Conservation (phyloP, 2,329 filamentous ascomycete genomes). For the Leptographium procerum region DNA sequence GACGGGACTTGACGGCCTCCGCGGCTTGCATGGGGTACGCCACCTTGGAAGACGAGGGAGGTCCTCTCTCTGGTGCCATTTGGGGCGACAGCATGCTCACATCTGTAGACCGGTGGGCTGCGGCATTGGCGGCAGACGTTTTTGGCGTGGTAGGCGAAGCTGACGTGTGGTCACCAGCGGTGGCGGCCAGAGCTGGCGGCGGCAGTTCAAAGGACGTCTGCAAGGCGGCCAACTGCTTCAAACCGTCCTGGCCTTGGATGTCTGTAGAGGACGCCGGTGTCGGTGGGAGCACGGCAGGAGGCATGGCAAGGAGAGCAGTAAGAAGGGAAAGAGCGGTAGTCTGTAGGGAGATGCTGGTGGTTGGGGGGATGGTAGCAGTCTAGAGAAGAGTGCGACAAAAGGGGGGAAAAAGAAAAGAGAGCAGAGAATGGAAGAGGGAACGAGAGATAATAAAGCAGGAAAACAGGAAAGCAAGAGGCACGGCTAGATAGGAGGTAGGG, state of each 20-base stretch:
- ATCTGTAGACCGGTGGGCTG: constrained; percentile 14
- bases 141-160: neutral
- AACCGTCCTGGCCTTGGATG: constrained; percentile 60
- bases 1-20: constrained; percentile 39
- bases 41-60: neutral
- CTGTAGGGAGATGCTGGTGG: neutral
- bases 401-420: neutral
- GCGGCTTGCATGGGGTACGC: constrained; percentile 17
- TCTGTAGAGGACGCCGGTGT: constrained; percentile 74
- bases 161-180: constrained; percentile 20
- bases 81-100: constrained; percentile 22
- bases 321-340: neutral
- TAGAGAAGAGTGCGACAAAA: neutral
- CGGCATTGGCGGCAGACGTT: neutral
- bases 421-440: neutral
- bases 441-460: neutral
- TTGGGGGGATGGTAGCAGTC: neutral
- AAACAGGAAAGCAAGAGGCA: neutral
- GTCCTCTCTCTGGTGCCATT: constrained; percentile 6
- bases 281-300: constrained; percentile 53
- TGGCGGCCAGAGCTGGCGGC: constrained; percentile 55
- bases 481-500: neutral
- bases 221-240: constrained; percentile 45
- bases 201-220: constrained; percentile 66
- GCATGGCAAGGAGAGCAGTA: constrained; percentile 35